Evolutionary conservation across 2,329 filamentous ascomycete genomes (phyloP), one percentile per base, ranked within the genome.

Genomic region (Pseudogymnoascus sp.): DNA sequence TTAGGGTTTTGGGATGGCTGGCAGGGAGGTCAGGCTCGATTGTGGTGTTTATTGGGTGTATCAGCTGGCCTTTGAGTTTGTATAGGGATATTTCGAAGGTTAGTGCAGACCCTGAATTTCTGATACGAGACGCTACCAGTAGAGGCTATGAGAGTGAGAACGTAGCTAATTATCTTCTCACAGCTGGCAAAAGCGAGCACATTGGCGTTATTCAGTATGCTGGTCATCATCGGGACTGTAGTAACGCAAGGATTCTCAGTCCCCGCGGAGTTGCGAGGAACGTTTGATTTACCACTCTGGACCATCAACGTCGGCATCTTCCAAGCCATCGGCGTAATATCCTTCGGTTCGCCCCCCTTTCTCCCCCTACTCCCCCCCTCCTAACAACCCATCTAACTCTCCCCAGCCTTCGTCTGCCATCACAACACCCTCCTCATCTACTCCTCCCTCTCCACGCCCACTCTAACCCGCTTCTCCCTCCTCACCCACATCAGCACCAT

Each of bases 371-470:
- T 42, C 40, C 26, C 0, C 37, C 11, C 21, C 23, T 26, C 26
- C 13, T 7, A 46, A 23, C 4, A 38, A 40, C 37, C 26, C 19
- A 59, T 62, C 38, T 26, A 42, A 38, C 17, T 21, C 63, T 44
- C 80, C 73, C 31, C 60, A 83, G 85, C 85, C 60, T 88, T 88
- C 67, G 85, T 88, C 67, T 88, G 85, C 75, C 85, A 99, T 74
- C 95, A 99, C 79, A 99, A 99, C 78, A 96, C 91, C 61, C 88
- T 99, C 65, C 83, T 99, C 63, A 99, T 99, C 73, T 99, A 99
- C 77, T 93, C 93, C 68, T 97, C 93, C 2, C 84, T 99, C 66
- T 88, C 89, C 70, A 97, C 90, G 61, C 95, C 95, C 1, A 99
- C 95, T 0, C 89, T 99, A 70, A 93, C 97, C 80, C 91, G 96